These are phyloP conservation scores for Lachancea thermotolerans DNA, from an alignment of 805 yeast genomes.

Conservation along the genomic window DNA sequence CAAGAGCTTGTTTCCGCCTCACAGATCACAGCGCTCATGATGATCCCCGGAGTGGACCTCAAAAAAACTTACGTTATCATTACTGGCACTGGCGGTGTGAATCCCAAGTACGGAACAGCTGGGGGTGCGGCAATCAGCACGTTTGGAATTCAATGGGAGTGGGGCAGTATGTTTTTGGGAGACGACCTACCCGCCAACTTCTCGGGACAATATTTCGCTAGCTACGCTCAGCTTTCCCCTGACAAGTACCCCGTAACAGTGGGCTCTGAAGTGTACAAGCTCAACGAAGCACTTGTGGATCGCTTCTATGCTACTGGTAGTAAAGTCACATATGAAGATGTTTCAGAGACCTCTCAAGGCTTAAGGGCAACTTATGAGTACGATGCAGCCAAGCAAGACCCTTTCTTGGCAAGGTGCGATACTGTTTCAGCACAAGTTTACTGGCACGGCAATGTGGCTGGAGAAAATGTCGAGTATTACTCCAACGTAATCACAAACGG, in stretches of 20 bases:
- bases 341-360: neutral
- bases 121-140: neutral
- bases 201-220: neutral
- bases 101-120: slow-evolving; percentile 1
- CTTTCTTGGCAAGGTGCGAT: slow-evolving; percentile 1
- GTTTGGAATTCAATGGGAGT: slow-evolving; percentile 1
- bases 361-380: slow-evolving; percentile 1
- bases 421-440: neutral
- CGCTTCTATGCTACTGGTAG: slow-evolving; percentile 1
- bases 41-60: slow-evolving; percentile 1
- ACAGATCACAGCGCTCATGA: slow-evolving; percentile 1
- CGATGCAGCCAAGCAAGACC: neutral
- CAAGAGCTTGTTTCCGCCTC: slow-evolving; percentile 1
- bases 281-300: neutral
- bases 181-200: neutral
- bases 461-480: slow-evolving; percentile 1
- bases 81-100: neutral
- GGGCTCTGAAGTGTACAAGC: slow-evolving; percentile 1
- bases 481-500: slow-evolving; percentile 1
- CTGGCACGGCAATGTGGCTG: slow-evolving; percentile 1
- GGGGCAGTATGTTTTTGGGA: slow-evolving; percentile 1
- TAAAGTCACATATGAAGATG: neutral
- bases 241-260: neutral
- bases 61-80: neutral
- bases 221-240: slow-evolving; percentile 1